Percentiles rank a stretch among this genome's conserved stretches.
These are phyloP conservation scores for Cyclotella choctawhatcheeana DNA, from an alignment of 108 stramenopile species.

Conservation along the genomic window DNA sequence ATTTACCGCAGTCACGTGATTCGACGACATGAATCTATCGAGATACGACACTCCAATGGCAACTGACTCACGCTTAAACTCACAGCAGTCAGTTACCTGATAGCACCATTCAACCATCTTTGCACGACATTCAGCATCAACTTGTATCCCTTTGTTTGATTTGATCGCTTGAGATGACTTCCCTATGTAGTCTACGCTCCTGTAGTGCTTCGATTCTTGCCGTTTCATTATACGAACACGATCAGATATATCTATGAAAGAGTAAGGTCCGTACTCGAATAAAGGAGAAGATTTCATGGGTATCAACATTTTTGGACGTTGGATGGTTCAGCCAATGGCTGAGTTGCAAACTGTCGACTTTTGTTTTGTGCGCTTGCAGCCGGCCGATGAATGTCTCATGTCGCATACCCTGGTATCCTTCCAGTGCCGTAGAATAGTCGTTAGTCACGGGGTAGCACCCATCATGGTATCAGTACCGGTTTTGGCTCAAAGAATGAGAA, in stretches of 20 bases:
- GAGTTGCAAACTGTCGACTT: too few relatives aligned
- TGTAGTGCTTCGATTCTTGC: slow-evolving; percentile 19
- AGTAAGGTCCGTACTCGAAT: background rate
- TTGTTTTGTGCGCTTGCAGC: background rate
- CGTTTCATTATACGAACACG: slow-evolving; percentile 9
- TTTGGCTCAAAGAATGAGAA: too few relatives aligned
- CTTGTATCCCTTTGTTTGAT: background rate
- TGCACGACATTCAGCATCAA: slow-evolving; percentile 65
- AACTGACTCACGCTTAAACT: slow-evolving; percentile 73
- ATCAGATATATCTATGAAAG: background rate
- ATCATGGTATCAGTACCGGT: too few relatives aligned
- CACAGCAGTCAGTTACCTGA: slow-evolving; percentile 64
- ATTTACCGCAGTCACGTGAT: slow-evolving; percentile 53
- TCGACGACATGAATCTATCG: slow-evolving; percentile 59
- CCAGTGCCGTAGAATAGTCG: background rate
- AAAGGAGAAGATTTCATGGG: slow-evolving; percentile 6
- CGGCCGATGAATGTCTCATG: background rate
- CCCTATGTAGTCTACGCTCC: slow-evolving; percentile 18
- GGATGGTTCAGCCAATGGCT: too few relatives aligned
- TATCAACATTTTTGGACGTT: too few relatives aligned
- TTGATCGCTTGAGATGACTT: background rate
- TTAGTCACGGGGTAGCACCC: too few relatives aligned
- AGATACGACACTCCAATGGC: slow-evolving; percentile 79
- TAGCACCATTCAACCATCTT: slow-evolving; percentile 78
- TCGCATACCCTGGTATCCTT: background rate